A percentile compares a stretch with the other conserved stretches of the same genome.
These are phyloP conservation scores for Fraxinus angustifolia DNA, from an alignment of 305 asterid genomes.

Conservation along the genomic window DNA sequence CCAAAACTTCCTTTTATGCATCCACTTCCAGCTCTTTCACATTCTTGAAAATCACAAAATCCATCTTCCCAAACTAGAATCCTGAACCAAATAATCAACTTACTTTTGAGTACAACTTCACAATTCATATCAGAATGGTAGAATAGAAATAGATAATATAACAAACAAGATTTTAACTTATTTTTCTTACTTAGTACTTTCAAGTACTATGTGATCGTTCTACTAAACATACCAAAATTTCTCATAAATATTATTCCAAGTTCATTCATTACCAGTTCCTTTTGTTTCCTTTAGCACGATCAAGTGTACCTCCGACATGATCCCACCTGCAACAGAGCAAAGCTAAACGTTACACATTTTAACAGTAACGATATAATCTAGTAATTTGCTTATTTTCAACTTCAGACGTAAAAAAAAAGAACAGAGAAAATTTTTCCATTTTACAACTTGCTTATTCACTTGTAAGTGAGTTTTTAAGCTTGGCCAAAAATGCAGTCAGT, in stretches of 20 bases:
- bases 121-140: neutral
- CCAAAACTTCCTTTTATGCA: conserved; percentile 54
- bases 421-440: neutral
- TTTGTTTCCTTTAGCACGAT: conserved; percentile 70
- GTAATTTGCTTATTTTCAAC: neutral
- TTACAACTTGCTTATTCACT: neutral
- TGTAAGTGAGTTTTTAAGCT: neutral
- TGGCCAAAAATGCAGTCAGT: neutral
- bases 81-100: conserved; percentile 37
- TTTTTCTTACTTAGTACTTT: neutral
- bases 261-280: conserved; percentile 57
- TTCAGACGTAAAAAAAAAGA: neutral
- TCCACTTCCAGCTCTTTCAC: conserved; percentile 55
- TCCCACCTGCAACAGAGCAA: conserved; percentile 61
- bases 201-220: neutral
- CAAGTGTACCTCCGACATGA: conserved; percentile 55
- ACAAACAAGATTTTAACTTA: too few species aligned
- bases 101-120: neutral
- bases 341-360: too few species aligned
- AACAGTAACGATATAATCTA: too few species aligned
- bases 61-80: conserved; percentile 92
- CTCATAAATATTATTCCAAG: neutral
- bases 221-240: neutral
- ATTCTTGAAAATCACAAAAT: conserved; percentile 61
- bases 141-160: neutral